Conservation (phyloP, 2,329 filamentous ascomycete genomes). For the Pyricularia pennisetigena region DNA sequence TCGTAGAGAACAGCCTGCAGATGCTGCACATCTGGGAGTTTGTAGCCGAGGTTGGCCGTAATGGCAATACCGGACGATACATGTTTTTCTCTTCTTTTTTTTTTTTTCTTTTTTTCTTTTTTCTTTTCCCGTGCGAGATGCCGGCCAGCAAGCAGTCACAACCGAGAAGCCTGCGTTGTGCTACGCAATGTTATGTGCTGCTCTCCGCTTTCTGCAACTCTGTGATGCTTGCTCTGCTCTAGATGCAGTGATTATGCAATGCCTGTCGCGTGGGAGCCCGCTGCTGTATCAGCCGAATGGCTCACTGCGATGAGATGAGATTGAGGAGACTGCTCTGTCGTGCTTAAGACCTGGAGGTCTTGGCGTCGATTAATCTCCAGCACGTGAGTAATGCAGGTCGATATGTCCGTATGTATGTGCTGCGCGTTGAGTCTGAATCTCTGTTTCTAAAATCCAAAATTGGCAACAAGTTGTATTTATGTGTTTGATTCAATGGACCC, state of each 20-base stretch:
- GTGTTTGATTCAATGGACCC: not conserved
- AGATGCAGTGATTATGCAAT: not conserved
- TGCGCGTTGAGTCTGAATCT: not conserved
- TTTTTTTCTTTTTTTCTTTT: too few relatives aligned
- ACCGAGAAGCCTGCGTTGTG: not conserved
- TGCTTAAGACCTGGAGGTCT: not conserved
- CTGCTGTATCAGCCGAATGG: not conserved
- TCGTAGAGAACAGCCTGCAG: slow-evolving; percentile 10
- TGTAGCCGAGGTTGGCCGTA: not conserved
- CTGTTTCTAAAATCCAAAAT: not conserved
- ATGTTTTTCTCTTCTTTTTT: not conserved
- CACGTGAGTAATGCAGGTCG: not conserved
- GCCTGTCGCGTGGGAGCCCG: not conserved
- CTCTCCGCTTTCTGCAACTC: not conserved
- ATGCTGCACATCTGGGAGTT: slow-evolving; percentile 8
- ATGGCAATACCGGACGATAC: not conserved
- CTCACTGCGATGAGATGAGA: not conserved
- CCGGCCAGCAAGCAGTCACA: not conserved
- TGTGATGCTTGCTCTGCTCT: not conserved
- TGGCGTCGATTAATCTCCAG: not conserved
- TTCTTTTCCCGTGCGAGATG: not conserved
- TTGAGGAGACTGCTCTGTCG: not conserved
- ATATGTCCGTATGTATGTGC: not conserved
- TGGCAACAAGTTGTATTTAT: not conserved
- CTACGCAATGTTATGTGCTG: not conserved